Conservation (phyloP, 2,329 filamentous ascomycete species). For the Aureobasidium sp. region DNA sequence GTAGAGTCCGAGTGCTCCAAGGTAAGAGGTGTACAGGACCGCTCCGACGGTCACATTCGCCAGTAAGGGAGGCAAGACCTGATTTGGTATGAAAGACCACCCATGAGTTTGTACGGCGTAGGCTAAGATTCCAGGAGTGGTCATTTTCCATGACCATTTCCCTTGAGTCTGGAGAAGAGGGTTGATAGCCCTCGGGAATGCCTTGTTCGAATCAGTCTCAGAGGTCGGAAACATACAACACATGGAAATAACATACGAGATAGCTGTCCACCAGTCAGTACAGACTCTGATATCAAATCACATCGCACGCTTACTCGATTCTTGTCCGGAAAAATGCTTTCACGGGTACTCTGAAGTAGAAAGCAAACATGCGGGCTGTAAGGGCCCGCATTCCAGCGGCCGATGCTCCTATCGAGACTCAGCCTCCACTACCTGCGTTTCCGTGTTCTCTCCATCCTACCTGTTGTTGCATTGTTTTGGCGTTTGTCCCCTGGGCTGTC, state of each 20-base stretch:
- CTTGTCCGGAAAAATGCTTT: slow-evolving; percentile 88
- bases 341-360: slow-evolving; percentile 84
- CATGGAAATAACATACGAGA: neutral
- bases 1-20: slow-evolving; percentile 57
- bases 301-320: slow-evolving; percentile 60
- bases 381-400: slow-evolving; percentile 77
- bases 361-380: slow-evolving; percentile 74
- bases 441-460: slow-evolving; percentile 22
- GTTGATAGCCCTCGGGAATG: slow-evolving; percentile 55
- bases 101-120: slow-evolving; percentile 61
- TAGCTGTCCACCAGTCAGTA: neutral
- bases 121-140: slow-evolving; percentile 60
- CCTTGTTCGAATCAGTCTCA: slow-evolving; percentile 28
- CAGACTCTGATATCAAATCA: neutral
- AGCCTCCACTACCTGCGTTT: neutral
- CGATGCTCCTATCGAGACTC: slow-evolving; percentile 43
- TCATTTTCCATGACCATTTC: slow-evolving; percentile 54
- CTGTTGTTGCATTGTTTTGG: slow-evolving; percentile 54
- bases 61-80: slow-evolving; percentile 66
- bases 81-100: slow-evolving; percentile 65
- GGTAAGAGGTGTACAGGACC: slow-evolving; percentile 66
- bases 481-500: slow-evolving; percentile 29
- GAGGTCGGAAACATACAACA: no score
- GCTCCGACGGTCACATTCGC: slow-evolving; percentile 68
- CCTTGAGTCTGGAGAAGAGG: slow-evolving; percentile 41